Evolutionary conservation across 2,329 filamentous ascomycete species (phyloP), one percentile per base, ranked within the genome.

Genomic region (Didymella glomerata): DNA sequence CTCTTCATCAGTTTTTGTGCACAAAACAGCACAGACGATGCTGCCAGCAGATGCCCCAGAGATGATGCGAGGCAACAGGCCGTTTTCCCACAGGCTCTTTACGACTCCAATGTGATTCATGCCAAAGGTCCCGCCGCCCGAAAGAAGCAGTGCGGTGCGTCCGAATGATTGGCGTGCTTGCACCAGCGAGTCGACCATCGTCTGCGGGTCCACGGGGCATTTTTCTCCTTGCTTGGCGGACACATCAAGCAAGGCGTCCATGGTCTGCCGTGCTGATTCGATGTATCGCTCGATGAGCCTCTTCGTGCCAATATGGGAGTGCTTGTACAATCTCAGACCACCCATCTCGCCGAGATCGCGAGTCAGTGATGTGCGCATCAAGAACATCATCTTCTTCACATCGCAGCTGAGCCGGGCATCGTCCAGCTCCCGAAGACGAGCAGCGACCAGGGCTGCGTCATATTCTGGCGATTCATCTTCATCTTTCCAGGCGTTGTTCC

Each of bases 21-120:
- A 95, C 57, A 95, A 82, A 1, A 96, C 89, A 1, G 91, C 86
- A 61, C 88, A 91, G 14, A 96, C 90, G 44, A 96, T 96, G 67
- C 91, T 93, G 18, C 92, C 92, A 1, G 93, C 92, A 27, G 92
- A 96, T 6, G 92, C 90, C 2, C 92, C 92, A 0, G 92, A 96
- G 50, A 96, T 91, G 73, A 96, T 93, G 46, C 92, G 88, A 3
- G 93, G 93, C 2, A 97, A 82, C 13, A 96, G 82, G 8, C 86
- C 85, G 3, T 86, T 84, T 70, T 95, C 88, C 75, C 88, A 93
- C 2, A 97, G 82, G 4, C 89, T 85, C 76, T 96, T 96, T 54
- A 96, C 80, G 2, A 97, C 92, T 1, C 93, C 93, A 54, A 96
- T 90, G 74, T 97, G 93, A 60, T 91, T 91, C 91, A 97, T 96